phyloP scores from a whole-genome alignment of 345 rosid genomes.

The Aegle marmelos region DNA sequence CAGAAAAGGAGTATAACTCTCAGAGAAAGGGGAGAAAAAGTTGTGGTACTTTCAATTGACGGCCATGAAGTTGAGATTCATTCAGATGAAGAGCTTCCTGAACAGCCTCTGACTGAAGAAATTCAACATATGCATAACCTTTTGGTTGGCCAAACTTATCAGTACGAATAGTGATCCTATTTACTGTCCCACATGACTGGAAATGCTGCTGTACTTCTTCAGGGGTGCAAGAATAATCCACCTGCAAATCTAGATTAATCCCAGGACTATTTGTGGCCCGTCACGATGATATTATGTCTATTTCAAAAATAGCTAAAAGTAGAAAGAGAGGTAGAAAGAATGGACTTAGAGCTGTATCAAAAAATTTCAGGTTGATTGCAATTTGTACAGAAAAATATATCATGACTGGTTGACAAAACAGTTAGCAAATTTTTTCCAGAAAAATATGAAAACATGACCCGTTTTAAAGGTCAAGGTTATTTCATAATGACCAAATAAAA shows the following conservation, averaged over 20 bases:
- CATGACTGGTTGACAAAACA: neutral
- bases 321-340: no score
- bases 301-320: neutral
- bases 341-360: neutral
- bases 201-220: constrained; percentile 85
- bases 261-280: neutral
- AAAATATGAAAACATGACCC: neutral
- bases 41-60: constrained; percentile 60
- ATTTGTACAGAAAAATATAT: neutral
- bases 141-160: constrained; percentile 77
- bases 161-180: constrained; percentile 66
- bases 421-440: neutral
- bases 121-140: constrained; percentile 81
- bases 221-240: constrained; percentile 70
- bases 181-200: constrained; percentile 72
- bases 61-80: constrained; percentile 71
- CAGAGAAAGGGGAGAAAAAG: neutral
- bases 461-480: neutral
- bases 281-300: neutral
- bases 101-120: constrained; percentile 61
- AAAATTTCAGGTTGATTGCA: neutral
- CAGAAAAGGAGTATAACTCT: neutral
- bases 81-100: constrained; percentile 61
- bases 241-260: constrained; percentile 34
- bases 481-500: neutral